Evolutionary conservation across 2,329 filamentous ascomycete genomes (phyloP), one percentile per base, ranked within the genome.

Genomic region (Colletotrichum paranaense): DNA sequence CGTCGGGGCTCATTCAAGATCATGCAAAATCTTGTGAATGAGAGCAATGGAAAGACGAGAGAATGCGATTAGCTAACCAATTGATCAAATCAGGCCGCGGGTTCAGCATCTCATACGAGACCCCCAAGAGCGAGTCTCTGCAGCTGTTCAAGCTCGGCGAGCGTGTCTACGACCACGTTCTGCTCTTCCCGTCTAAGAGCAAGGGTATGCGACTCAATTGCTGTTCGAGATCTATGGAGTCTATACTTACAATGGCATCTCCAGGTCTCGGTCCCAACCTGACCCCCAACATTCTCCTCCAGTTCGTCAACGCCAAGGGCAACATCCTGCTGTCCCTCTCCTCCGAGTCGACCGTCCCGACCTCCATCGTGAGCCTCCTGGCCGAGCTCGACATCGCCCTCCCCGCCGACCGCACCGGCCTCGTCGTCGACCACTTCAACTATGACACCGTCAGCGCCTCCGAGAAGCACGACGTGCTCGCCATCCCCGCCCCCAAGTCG

Each of bases 381-480:
- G 87, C 94, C 79, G 95, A 98, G 84, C 88, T 98, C 82, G 96
- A 98, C 81, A 93, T 99, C 79, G 88, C 92, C 77, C 90, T 98
- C n/a, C 94, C 97, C 52, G 85, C 91, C 46, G 96, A 98, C 84
- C 94, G 95, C 79, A 94, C 93, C 68, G 92, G 94, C 70, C 87
- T 96, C 71, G 93, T 98, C 6, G 92, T 98, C 74, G 97, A 98
- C 84, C 97, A 99, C 87, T 98, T 98, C 91, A 93, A 94, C 86
- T 97, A 97, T 85, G 96, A 98, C 80, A 88, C 89, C 69, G 78
- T 89, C 38, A 94, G 93, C 53, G 93, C 96, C 5, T 80, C 91
- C 62, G 95, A 98, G 76, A 90, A 92, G 80, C 97, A 99, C 84
- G 95, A 98, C 84, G 94, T 98, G 35, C 87, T 99, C 57, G 88